phyloP scores from a whole-genome alignment of 2,329 filamentous ascomycete genomes.

The Cordyceps cicadae region DNA sequence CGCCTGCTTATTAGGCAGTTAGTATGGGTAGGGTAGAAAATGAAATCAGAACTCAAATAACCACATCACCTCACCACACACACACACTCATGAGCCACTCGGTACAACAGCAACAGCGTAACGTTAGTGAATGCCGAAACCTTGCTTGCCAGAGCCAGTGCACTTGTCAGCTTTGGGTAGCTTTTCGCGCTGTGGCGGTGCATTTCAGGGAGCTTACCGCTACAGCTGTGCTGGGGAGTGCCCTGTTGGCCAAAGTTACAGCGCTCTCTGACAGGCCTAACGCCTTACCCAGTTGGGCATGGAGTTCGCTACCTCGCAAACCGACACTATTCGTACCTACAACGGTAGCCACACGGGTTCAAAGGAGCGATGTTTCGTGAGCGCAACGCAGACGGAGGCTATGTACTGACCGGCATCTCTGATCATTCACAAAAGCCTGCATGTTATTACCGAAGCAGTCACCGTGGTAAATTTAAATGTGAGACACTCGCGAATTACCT shows the following conservation, averaged over 20 bases:
- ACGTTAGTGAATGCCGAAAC: no score
- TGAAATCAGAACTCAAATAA: no score
- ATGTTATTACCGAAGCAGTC: no score
- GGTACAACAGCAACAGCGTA: background rate
- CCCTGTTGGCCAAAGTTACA: background rate
- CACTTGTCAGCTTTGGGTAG: background rate
- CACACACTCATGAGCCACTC: background rate
- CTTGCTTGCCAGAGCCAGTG: background rate
- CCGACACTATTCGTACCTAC: background rate
- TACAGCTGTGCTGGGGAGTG: background rate
- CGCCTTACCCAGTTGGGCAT: slow-evolving; percentile 7
- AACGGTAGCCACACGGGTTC: no score
- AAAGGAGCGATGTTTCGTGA: no score
- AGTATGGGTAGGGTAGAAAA: no score
- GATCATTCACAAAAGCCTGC: no score
- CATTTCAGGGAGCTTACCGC: background rate
- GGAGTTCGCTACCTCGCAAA: background rate
- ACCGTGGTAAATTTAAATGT: no score
- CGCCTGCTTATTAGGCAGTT: background rate
- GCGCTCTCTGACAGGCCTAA: background rate
- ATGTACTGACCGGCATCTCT: no score
- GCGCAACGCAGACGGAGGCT: no score
- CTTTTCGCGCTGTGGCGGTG: background rate
- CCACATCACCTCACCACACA: no score
- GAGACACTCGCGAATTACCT: no score